phyloP scores from a whole-genome alignment of 306 rosid species.

The Vachellia collinsii region DNA sequence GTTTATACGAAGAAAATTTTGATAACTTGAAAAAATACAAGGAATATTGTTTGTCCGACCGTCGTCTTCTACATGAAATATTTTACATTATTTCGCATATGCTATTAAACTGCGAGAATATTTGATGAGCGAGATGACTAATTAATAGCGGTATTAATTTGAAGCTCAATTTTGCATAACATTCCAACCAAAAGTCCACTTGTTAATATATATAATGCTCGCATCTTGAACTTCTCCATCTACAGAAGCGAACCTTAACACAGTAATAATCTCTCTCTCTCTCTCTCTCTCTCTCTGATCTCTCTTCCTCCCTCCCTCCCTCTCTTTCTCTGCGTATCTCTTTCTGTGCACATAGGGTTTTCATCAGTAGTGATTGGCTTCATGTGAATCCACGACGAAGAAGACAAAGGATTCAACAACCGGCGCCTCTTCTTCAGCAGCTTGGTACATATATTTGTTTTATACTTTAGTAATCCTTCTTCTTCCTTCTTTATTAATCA shows the following conservation, averaged over 20 bases:
- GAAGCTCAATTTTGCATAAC: slow-evolving; percentile 44
- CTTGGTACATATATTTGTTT: neutral
- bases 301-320: neutral
- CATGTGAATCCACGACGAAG: slow-evolving; percentile 29
- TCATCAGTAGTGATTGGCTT: slow-evolving; percentile 40
- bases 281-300: slow-evolving; percentile 16
- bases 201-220: slow-evolving; percentile 14
- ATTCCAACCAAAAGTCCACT: slow-evolving; percentile 45
- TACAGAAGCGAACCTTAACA: slow-evolving; percentile 36
- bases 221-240: slow-evolving; percentile 33
- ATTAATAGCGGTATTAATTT: slow-evolving; percentile 38
- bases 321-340: slow-evolving; percentile 3
- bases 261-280: slow-evolving; percentile 21
- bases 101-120: slow-evolving; percentile 46
- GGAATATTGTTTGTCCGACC: slow-evolving; percentile 60
- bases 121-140: slow-evolving; percentile 50
- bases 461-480: slow-evolving; percentile 20
- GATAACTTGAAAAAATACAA: neutral
- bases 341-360: slow-evolving; percentile 43
- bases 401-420: slow-evolving; percentile 2
- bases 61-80: slow-evolving; percentile 57
- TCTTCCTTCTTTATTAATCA: slow-evolving; percentile 15
- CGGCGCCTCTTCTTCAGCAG: slow-evolving; percentile 15
- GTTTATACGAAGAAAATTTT: slow-evolving; percentile 24
- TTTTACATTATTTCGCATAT: slow-evolving; percentile 38